Base-by-base conservation (phyloP, 495 filamentous ascomycete genomes). In the Neurospora cerealis region DNA sequence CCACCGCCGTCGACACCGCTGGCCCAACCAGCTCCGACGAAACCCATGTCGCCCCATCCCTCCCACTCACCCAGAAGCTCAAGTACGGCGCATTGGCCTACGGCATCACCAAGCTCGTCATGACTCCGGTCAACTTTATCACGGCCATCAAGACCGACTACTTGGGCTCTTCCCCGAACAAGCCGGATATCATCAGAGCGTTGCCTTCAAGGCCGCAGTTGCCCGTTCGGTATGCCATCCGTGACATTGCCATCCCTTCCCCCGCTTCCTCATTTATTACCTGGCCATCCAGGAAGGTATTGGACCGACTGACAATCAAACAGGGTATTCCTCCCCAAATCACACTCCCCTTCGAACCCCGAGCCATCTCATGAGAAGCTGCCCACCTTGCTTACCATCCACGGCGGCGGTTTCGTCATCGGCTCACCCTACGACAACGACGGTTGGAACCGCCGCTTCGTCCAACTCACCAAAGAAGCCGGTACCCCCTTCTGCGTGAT, bases 321-420 rank as follows among this genome's bases (percentile, higher is more conserved):
- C 24, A 75, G 80, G 10, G 77, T 85, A 44, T 83, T 83, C 74
- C 79, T 79, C 60, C 83, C 83, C 54, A 69, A 73, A n/a, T 76
- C 76, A 6, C 77, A 79, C 71, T 70, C 75, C 42, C 66, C 41
- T 8, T 66, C 41, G 4, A 69, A 69, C 13, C 34, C 74, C 5
- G 46, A 79, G 60, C 48, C 0, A 28, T 60, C 48, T 11, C 3
- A 17, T 2, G 4, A 17, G 6, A 71, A 72, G 44, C 79, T 84
- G 5, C 80, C 83, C 0, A 80, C 80, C 8, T 32, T 84, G 32
- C 79, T 83, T 19, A 81, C 77, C 60, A 79, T 81, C 75, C 82
- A 84, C 73, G 83, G 83, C 73, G 83, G 83, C 69, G 83, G 81
- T 17, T 85, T 84, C 74, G 78, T 79, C 44, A 6, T 84, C 32